Base-by-base conservation (phyloP, 2,329 filamentous ascomycete genomes). In the Gaeumannomyces tritici region DNA sequence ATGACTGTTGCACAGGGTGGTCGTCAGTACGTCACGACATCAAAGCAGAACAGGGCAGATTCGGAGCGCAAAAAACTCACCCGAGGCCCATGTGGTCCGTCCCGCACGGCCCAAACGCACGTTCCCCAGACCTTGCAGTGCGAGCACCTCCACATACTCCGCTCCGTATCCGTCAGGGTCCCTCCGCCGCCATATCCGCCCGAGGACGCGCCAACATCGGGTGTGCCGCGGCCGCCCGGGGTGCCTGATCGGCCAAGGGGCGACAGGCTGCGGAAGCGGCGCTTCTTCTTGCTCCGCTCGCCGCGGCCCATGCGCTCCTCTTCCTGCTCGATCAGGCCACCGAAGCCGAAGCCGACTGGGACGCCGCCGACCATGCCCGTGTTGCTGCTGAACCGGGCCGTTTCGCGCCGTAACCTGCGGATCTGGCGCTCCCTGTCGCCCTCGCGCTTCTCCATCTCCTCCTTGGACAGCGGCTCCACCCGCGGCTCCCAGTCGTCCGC, bases 391-490 rank as follows among this genome's bases (percentile, higher is more conserved):
- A 98, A 96, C 29, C 92, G 84, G 1, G 93, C 93, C 12, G 93
- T 98, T 74, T 99, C 95, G 71, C 95, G 83, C 62, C 95, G 84
- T 65, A 97, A 77, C 64, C 95, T 83, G 63, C 95, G 83, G 54
- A 97, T 89, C 74, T 98, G 91, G 62, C 95, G 83, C 75, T 99
- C 95, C 55, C 95, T 85, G 72, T 99, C 95, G 61, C 91, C 91
- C 74, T 99, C 95, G 31, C 95, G 86, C 77, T 96, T 96, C 76
- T 99, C 95, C 62, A 99, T 98, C 71, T 99, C 95, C 69, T 99
- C 95, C 69, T 96, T 96, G 54, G 89, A 93, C 2, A 99, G 77
- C 0, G 83, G 80, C 73, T 93, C 90, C 11, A 95, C 81, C 77
- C 90, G 91, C 8, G 90, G 89, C 71, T 92, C 89, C 90, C 90